A percentile compares a stretch with the other conserved stretches of the same genome.
Conservation (phyloP, 805 yeast genomes). For the Yarrowia sp. region DNA sequence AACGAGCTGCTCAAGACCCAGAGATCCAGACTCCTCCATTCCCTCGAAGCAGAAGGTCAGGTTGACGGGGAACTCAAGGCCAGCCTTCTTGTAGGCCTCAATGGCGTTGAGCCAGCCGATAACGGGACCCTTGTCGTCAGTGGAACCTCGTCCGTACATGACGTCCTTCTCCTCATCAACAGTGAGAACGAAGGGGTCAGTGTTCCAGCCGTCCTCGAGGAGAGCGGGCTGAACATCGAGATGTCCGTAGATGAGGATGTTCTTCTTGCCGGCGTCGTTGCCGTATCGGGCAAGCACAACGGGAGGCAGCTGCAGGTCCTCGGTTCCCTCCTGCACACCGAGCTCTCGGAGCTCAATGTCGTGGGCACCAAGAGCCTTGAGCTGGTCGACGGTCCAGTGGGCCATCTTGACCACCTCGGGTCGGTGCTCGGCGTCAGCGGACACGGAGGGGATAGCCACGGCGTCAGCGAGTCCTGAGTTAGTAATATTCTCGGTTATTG, state of each 20-base stretch:
- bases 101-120: conserved; percentile 93
- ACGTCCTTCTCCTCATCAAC: conserved; percentile 61
- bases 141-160: conserved; percentile 88
- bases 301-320: conserved; percentile 80
- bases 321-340: conserved; percentile 76
- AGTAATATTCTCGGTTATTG: conserved; percentile 7
- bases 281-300: conserved; percentile 91
- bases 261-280: conserved; percentile 75
- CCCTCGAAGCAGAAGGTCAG: conserved; percentile 93
- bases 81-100: conserved; percentile 84
- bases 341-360: conserved; percentile 80
- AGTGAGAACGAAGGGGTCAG: conserved; percentile 81
- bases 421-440: conserved; percentile 84
- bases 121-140: conserved; percentile 98
- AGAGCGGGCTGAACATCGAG: conserved; percentile 98
- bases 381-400: conserved; percentile 68
- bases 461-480: conserved; percentile 70
- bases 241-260: conserved; percentile 90
- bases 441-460: conserved; percentile 93
- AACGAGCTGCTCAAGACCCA: conserved; percentile 84
- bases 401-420: conserved; percentile 90
- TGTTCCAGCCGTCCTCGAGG: conserved; percentile 89
- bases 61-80: conserved; percentile 89
- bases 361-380: conserved; percentile 68
- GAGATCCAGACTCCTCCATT: conserved; percentile 97